Evolutionary conservation across 2,329 filamentous ascomycete species (phyloP), one percentile per base, ranked within the genome.

Genomic region (Pyrenophora seminiperda): DNA sequence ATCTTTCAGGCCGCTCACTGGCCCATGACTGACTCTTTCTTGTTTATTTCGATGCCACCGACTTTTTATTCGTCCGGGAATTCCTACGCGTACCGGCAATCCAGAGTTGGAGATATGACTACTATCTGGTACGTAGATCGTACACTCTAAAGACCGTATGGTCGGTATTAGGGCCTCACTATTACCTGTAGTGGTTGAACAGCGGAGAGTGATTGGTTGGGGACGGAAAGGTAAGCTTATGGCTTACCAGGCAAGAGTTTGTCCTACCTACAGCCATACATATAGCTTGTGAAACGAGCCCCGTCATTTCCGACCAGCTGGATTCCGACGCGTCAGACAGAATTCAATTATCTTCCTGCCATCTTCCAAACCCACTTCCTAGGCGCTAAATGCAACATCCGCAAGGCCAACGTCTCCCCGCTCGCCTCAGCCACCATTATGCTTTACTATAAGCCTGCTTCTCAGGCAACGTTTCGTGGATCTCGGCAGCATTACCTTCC

Each of bases 391-490:
- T 32, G 47, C 47, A 50, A 50, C 41, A 18, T 20, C 30, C 36
- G 30, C 41, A 40, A 36, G 47, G 40, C 18, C 41, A 10, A 20
- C 37, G 4, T 24, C 19, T 18, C n/a, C 20, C 15, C 17, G 34
- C 27, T 18, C 19, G 22, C 40, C 41, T 18, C 36, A 46, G 34
- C 41, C 30, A 39, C 36, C 47, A 31, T 30, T 18, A 5, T 46
- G 13, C 11, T n/a, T 32, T 2, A 15, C 10, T 15, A 24, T 50
- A 56, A 32, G 51, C 67, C 31, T 62, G 67, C 53, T 68, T 70
- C 22, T 70, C 62, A 3, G 60, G 55, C 29, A n/a, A n/a, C n/a
- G 44, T 31, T 43, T 66, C 61, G 5, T 63, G 62, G 9, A 66
- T 24, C 45, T 69, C 66, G 2, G 53, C 61, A 5, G 61, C 32